These are phyloP conservation scores for Aphanocladium album DNA, from an alignment of 2,329 filamentous ascomycete genomes.

Conservation along the genomic window DNA sequence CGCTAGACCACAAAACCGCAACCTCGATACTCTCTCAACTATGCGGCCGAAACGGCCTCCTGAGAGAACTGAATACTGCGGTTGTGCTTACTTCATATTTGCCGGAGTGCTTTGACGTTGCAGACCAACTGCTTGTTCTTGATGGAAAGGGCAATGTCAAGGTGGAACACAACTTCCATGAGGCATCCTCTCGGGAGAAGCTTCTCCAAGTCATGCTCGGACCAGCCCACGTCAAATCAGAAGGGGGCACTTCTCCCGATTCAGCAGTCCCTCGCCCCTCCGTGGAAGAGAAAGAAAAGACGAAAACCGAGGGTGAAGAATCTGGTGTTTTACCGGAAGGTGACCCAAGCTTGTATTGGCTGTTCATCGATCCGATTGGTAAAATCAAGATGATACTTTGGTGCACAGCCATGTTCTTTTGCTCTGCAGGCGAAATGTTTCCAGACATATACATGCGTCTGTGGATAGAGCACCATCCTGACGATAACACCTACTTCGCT, in stretches of 20 bases:
- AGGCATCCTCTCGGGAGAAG: not conserved
- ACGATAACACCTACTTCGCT: not conserved
- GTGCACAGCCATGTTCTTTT: not conserved
- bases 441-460: constrained; percentile 1
- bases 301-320: not conserved
- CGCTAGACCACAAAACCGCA: constrained; percentile 12
- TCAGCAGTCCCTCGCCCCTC: not conserved
- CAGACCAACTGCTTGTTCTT: not conserved
- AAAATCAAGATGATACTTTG: not conserved
- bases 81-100: not conserved
- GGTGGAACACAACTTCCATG: not conserved
- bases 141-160: not conserved
- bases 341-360: not conserved
- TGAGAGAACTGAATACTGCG: constrained; percentile 1
- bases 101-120: not conserved
- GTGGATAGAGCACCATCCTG: not conserved
- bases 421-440: not conserved
- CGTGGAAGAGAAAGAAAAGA: too few species aligned
- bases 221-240: not conserved
- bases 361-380: not conserved
- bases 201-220: not conserved
- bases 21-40: not conserved
- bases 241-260: not conserved
- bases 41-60: constrained; percentile 8
- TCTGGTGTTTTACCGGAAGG: not conserved